Conservation (phyloP, 169 alveolate genomes). For the Eimeria zaria region DNA sequence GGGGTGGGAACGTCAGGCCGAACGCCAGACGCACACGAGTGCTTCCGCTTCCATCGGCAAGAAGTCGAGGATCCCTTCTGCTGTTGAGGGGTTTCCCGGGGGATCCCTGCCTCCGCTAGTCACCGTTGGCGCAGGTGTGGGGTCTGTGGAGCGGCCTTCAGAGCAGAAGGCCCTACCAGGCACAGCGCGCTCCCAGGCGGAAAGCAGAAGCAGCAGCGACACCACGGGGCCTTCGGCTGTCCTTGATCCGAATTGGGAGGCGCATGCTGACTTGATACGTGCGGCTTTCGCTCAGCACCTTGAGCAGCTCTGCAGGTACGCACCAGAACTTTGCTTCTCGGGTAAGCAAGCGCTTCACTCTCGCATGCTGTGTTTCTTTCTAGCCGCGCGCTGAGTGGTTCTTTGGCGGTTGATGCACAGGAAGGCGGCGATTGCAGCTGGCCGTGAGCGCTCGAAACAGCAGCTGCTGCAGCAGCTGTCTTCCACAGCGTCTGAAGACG, state of each 20-base stretch:
- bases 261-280: conserved; percentile 69
- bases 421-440: conserved; percentile 78
- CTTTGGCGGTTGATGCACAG: conserved; percentile 4
- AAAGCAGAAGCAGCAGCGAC: conserved; percentile 78
- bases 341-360: not conserved
- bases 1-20: conserved; percentile 67
- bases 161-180: not conserved
- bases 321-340: not conserved
- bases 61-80: conserved; percentile 1
- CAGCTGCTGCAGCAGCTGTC: conserved; percentile 36
- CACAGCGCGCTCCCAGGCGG: conserved; percentile 2
- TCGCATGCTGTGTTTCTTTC: not conserved
- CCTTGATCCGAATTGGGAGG: conserved; percentile 74
- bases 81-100: not conserved
- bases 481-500: conserved; percentile 16
- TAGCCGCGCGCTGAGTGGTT: not conserved
- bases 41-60: conserved; percentile 26
- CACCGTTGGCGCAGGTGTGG: not conserved
- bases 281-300: conserved; percentile 72
- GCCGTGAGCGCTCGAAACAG: conserved; percentile 68
- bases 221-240: conserved; percentile 42
- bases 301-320: conserved; percentile 77
- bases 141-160: not conserved
- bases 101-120: not conserved
- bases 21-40: not conserved